A percentile compares a stretch with the other conserved stretches of the same genome.
Evolutionary conservation across 805 yeast species (phyloP).

Genomic region (Cyberlindnera euphorbiae): DNA sequence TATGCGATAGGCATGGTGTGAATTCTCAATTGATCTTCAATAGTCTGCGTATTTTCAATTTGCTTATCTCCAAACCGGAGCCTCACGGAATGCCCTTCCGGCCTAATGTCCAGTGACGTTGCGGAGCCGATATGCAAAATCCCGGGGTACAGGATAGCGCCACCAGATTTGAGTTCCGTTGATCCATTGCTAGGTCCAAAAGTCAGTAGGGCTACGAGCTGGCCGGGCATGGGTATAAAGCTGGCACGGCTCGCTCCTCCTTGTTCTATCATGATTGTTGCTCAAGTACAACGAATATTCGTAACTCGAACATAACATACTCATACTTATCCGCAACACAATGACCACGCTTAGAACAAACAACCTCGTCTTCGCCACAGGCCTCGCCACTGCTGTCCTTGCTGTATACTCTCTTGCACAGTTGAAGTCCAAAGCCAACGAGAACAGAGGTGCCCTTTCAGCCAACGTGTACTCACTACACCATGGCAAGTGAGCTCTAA

Average conservation of each 20-base stretch:
- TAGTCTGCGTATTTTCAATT: too few relatives aligned
- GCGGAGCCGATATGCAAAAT: too few relatives aligned
- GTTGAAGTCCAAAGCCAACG: conserved; percentile 20
- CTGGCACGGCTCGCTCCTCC: neutral
- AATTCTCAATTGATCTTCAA: too few relatives aligned
- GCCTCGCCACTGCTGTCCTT: conserved; percentile 19
- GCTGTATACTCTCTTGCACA: conserved; percentile 22
- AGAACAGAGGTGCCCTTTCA: conserved; percentile 17
- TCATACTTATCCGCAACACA: neutral
- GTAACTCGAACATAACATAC: neutral
- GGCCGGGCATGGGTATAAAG: neutral
- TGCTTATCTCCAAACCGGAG: too few relatives aligned
- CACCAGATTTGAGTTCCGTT: too few relatives aligned
- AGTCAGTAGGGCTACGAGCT: too few relatives aligned
- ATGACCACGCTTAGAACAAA: conserved; percentile 12
- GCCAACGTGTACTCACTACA: conserved; percentile 6
- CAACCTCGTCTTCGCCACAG: conserved; percentile 11
- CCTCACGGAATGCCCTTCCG: too few relatives aligned
- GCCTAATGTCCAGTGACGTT: too few relatives aligned
- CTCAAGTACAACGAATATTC: too few relatives aligned
- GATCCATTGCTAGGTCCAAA: too few relatives aligned
- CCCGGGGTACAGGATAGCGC: too few relatives aligned
- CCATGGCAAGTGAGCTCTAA: conserved; percentile 9
- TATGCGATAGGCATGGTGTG: too few relatives aligned
- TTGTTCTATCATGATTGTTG: neutral